Base-by-base conservation (phyloP, 208 protist genomes). In the Trypanosoma congolense region DNA sequence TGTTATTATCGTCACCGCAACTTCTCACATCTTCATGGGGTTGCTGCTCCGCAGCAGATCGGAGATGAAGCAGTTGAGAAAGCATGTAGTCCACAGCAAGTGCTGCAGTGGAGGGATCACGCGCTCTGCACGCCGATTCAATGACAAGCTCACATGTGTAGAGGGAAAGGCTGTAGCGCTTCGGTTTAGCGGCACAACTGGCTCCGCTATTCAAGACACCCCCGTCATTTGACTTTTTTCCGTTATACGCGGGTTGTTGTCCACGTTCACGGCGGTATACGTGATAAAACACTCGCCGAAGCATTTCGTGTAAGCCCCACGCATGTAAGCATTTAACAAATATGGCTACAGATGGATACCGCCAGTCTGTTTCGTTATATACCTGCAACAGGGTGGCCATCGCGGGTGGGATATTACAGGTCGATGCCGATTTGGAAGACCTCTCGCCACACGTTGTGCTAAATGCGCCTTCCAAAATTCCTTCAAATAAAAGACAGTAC, bases 271-370 rank as follows among this genome's bases (percentile, higher is more conserved):
- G 58, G 26, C 58, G 41, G 16, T 69, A 68, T 0, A 61, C 36
- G 25, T 47, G 21, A 4, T 40, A 45, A 28, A 87, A 78, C 9
- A 86, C 72, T 19, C 70, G 59, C n/a, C 58, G 63, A 43, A 90
- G 22, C 22, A 81, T 60, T 21, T 65, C 47, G 9, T 47, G 42
- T 48, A 73, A 38, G 0, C 72, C 42, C 83, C 83, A 90, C 33
- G 78, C 65, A 29, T 74, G 41, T 9, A 90, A 63, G 28, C 81
- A 70, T 1, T 55, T 48, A 28, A 90, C 5, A 51, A 74, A 85
- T 10, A 73, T 29, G 33, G 79, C 74, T 2, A 83, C 70, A 12
- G 83, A 79, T 3, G 53, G 55, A 3, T 47, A 18, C 26, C 59
- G 70, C 81, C 69, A 73, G 29, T 77, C 52, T 19, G 49, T 25